A percentile compares a stretch with the other conserved stretches of the same genome.
These are phyloP conservation scores for Intubia oerlemansii DNA, from an alignment of 2,329 filamentous ascomycete species.

Conservation along the genomic window DNA sequence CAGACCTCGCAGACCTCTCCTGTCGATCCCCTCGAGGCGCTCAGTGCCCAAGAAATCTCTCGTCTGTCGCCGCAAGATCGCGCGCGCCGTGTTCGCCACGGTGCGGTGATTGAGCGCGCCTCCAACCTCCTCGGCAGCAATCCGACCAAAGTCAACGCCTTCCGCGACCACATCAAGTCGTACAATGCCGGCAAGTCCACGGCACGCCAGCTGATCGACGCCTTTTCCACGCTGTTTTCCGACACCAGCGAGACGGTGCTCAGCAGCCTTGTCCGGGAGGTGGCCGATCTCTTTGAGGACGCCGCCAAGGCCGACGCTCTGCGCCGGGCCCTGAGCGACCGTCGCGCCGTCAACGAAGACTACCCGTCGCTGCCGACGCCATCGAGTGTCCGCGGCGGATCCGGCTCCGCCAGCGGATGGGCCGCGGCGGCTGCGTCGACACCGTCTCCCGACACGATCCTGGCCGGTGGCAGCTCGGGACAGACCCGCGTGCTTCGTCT, in stretches of 20 bases:
- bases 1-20: neutral
- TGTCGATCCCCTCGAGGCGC: slow-evolving; percentile 23
- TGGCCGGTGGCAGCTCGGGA: too few species aligned
- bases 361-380: slow-evolving; percentile 74
- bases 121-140: slow-evolving; percentile 64
- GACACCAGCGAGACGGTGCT: slow-evolving; percentile 62
- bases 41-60: slow-evolving; percentile 26
- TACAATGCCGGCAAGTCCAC: slow-evolving; percentile 51
- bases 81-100: slow-evolving; percentile 59
- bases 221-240: slow-evolving; percentile 65
- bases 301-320: slow-evolving; percentile 49
- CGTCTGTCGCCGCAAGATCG: slow-evolving; percentile 55
- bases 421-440: slow-evolving; percentile 37
- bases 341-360: slow-evolving; percentile 89
- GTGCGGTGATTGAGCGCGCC: slow-evolving; percentile 70
- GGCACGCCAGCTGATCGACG: slow-evolving; percentile 61
- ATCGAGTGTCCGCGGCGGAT: slow-evolving; percentile 41
- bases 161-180: slow-evolving; percentile 59
- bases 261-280: slow-evolving; percentile 74
- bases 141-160: slow-evolving; percentile 48
- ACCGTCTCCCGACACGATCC: too few species aligned
- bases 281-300: slow-evolving; percentile 84
- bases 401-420: slow-evolving; percentile 36
- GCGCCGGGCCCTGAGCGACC: slow-evolving; percentile 78
- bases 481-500: slow-evolving; percentile 35